Base-by-base conservation (phyloP, 2,329 filamentous ascomycete genomes). In the Epichloe baconii region DNA sequence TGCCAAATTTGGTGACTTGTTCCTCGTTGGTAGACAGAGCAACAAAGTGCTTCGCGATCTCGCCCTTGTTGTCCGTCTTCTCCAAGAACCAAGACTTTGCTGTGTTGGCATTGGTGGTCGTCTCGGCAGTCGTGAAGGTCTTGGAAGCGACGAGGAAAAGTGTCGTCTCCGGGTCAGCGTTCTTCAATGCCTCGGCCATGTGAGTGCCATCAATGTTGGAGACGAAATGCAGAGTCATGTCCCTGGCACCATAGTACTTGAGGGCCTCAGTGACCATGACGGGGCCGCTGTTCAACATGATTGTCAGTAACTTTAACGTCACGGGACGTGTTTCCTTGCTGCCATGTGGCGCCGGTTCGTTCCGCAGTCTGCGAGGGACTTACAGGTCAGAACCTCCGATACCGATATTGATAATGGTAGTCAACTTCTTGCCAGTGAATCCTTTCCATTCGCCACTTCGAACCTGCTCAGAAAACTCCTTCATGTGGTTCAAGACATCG, bases 191-290 rank as follows among this genome's bases (percentile, higher is more conserved):
- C 74, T 98, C 93, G 46, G 89, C 87, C 68, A 97, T 88, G 75
- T 98, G 93, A 51, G 93, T 98, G 59, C 93, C 93, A 67, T 98
- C 93, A 66, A 98, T 97, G 79, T 98, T 98, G 75, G 91, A 97
- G 60, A 98, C 93, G 64, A 98, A 98, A 79, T 97, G 91, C 44
- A 97, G 80, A 57, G 83, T 96, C 74, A 89, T 80, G 70, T 85
- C 83, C 55, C 83, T 80, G 67, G 88, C 84, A 47, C 88, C 87
- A 69, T 98, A 98, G 66, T 89, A 79, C 79, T 96, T 97, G 62
- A 98, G 81, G 44, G 93, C 90, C 73, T 98, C 93, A 41, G 90
- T 93, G 61, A 98, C 93, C 93, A 98, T 98, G 68, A 98, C 93
- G 36, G 93, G 93, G 54, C 93, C 93, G 59, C 89, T 93, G 59